Evolutionary conservation across 2,329 filamentous ascomycete species (phyloP), one percentile per base, ranked within the genome.

Genomic region (Pseudocercospora ulei): DNA sequence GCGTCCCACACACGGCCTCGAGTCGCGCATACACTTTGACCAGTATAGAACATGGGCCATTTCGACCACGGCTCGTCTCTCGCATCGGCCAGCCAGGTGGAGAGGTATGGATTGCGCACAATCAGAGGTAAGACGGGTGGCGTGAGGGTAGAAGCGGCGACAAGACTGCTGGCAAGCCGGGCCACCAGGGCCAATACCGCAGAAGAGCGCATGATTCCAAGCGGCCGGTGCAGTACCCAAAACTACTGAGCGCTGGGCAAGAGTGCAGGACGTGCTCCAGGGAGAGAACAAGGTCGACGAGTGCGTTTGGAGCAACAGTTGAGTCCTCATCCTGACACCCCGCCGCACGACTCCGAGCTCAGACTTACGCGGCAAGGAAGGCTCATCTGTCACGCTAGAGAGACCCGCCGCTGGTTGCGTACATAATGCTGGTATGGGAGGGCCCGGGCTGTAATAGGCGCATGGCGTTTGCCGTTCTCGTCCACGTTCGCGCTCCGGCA

Each of bases 31-130:
- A 75, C 70, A 56, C 79, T 70, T 53, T 76, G 68, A 20, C 82
- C 81, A 4, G 79, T 82, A 70, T 78, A 87, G 60, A 87, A 86
- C 60, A 88, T 88, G 14, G 85, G 85, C 85, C 85, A 93, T 62
- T 75, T 73, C 38, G 76, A 72, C 84, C 84, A 92, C 1, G 85
- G 85, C 29, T 71, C 70, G 39, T 80, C 72, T 50, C 85, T 72
- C 25, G 83, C 82, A 59, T 73, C 71, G 31, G 69, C 68, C 40
- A 84, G 65, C 70, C 60, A 72, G 53, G 66, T 67, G 39, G 65
- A 69, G 38, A 70, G 56, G 50, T 71, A 71, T 9, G 68, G 68
- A 42, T 66, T 70, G 40, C 68, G 62, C 29, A 71, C 68, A 41
- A 69, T 62, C 46, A 70, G 59, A 8, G 68, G 68, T 30, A 71